These are phyloP conservation scores for Akanthomyces uredinophilus DNA, from an alignment of 2,329 filamentous ascomycete species.

Conservation along the genomic window DNA sequence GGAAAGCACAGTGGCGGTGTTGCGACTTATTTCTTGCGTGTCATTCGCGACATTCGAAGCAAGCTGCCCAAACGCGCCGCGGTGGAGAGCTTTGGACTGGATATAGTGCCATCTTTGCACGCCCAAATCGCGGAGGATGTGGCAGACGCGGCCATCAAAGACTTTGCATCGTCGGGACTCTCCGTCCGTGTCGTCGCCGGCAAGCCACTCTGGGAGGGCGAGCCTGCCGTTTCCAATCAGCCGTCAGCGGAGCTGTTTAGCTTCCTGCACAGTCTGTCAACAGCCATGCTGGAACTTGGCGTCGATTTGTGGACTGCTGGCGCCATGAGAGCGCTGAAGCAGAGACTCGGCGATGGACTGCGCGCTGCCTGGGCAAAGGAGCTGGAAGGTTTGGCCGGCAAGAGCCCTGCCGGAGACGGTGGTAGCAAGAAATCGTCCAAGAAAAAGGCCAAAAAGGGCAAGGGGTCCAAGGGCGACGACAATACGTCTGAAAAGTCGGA, in stretches of 20 bases:
- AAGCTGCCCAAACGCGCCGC: slow-evolving; percentile 52
- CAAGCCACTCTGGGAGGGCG: slow-evolving; percentile 73
- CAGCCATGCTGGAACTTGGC: slow-evolving; percentile 64
- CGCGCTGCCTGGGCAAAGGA: slow-evolving; percentile 42
- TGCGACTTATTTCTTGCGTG: slow-evolving; percentile 64
- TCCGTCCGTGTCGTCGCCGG: slow-evolving; percentile 49
- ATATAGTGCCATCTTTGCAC: slow-evolving; percentile 61
- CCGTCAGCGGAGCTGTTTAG: slow-evolving; percentile 71
- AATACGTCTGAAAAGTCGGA: slow-evolving; percentile 15
- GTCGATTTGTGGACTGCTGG: slow-evolving; percentile 75
- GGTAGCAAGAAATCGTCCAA: slow-evolving; percentile 5
- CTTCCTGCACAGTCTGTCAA: slow-evolving; percentile 61
- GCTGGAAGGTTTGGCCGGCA: slow-evolving; percentile 28
- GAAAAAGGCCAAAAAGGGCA: slow-evolving; percentile 16
- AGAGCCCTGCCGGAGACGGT: slow-evolving; percentile 16
- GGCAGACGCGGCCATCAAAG: slow-evolving; percentile 42
- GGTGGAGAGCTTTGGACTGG: slow-evolving; percentile 52
- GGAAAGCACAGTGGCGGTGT: slow-evolving; percentile 46
- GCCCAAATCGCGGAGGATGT: slow-evolving; percentile 52
- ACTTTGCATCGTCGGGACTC: slow-evolving; percentile 39
- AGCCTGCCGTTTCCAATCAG: slow-evolving; percentile 68
- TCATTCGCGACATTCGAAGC: slow-evolving; percentile 68
- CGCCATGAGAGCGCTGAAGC: slow-evolving; percentile 60
- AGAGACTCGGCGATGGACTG: slow-evolving; percentile 46
- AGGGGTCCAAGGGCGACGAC: slow-evolving; percentile 15